These are phyloP conservation scores for Ogataea paraovalis DNA, from an alignment of 805 yeast genomes.

Conservation along the genomic window DNA sequence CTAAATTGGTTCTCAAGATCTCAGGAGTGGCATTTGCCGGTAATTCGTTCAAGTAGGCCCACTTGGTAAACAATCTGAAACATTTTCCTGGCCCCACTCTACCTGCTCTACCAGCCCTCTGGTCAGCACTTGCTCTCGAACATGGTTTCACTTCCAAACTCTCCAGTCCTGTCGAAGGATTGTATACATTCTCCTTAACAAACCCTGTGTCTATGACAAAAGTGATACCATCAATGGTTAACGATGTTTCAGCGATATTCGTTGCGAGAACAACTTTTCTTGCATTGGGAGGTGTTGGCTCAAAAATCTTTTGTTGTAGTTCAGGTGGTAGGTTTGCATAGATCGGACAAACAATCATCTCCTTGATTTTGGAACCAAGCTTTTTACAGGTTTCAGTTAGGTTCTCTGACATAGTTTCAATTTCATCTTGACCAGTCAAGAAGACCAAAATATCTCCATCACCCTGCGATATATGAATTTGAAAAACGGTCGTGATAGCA, in stretches of 20 bases:
- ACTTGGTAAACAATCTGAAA: slow-evolving; percentile 80
- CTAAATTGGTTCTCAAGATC: slow-evolving; percentile 77
- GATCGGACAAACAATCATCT: slow-evolving; percentile 75
- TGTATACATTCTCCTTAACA: slow-evolving; percentile 86
- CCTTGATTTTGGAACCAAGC: slow-evolving; percentile 56
- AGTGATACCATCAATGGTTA: slow-evolving; percentile 93
- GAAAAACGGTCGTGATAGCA: slow-evolving; percentile 81
- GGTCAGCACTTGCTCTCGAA: slow-evolving; percentile 93
- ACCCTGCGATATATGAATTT: slow-evolving; percentile 69
- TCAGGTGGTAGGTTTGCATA: slow-evolving; percentile 90
- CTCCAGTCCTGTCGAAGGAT: slow-evolving; percentile 86
- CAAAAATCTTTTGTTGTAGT: slow-evolving; percentile 75
- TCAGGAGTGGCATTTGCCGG: slow-evolving; percentile 84
- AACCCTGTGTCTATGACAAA: slow-evolving; percentile 95
- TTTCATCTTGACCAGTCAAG: slow-evolving; percentile 95
- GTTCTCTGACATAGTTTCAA: slow-evolving; percentile 74
- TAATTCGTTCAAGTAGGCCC: slow-evolving; percentile 75
- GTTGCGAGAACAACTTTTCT: slow-evolving; percentile 93
- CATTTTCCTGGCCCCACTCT: slow-evolving; percentile 97
- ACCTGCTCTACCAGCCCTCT: slow-evolving; percentile 97
- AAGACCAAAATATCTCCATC: slow-evolving; percentile 88
- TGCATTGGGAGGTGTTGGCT: slow-evolving; percentile 73
- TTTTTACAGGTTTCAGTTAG: slow-evolving; percentile 60
- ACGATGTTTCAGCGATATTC: slow-evolving; percentile 94
- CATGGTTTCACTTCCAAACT: slow-evolving; percentile 82